These are phyloP conservation scores for Globisporangium cederbergense DNA, from an alignment of 352 stramenopile species.

Conservation along the genomic window DNA sequence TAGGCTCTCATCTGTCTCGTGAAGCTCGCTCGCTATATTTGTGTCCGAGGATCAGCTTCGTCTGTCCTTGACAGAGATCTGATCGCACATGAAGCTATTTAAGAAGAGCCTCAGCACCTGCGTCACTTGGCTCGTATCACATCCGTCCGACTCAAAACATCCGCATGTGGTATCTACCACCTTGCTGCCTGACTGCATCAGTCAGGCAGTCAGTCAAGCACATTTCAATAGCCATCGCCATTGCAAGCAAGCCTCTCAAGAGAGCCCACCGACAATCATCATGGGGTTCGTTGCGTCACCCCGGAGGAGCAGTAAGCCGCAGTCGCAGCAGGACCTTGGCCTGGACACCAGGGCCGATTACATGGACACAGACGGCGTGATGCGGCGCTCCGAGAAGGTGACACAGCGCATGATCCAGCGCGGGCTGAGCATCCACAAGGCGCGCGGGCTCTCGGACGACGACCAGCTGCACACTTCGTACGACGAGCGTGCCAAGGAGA, in stretches of 20 bases:
- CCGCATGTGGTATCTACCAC: not conserved
- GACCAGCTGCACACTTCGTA: constrained; percentile 30
- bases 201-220: not conserved
- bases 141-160: not conserved
- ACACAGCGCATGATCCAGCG: constrained; percentile 33
- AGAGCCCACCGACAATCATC: not conserved
- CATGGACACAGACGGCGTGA: constrained; percentile 27
- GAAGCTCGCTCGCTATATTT: not conserved
- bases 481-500: constrained; percentile 8
- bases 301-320: not conserved
- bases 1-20: not conserved
- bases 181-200: no score
- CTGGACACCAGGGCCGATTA: constrained; percentile 26
- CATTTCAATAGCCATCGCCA: not conserved
- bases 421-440: constrained; percentile 34
- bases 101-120: no score
- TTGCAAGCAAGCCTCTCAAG: not conserved
- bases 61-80: not conserved
- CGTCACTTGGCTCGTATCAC: no score
- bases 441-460: constrained; percentile 16
- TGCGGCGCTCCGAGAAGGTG: constrained; percentile 26
- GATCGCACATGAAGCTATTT: not conserved
- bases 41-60: not conserved
- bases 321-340: constrained; percentile 3
- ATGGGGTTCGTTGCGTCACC: constrained; percentile 5